These are phyloP conservation scores for Diaporthe sp. DNA, from an alignment of 2,329 filamentous ascomycete genomes.

Conservation along the genomic window DNA sequence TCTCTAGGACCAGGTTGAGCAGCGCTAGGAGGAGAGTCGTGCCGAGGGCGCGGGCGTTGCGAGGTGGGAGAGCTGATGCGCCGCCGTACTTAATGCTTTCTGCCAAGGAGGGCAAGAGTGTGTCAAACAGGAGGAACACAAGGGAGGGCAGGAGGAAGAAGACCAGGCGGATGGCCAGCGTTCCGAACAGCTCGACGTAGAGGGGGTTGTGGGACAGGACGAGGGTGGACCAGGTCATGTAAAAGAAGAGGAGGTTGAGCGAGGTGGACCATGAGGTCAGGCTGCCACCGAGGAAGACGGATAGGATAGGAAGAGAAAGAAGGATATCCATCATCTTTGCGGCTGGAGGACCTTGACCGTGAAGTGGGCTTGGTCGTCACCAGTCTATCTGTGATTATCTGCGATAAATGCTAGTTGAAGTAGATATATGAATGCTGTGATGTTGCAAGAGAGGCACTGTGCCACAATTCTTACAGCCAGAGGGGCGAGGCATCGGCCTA, in stretches of 20 bases:
- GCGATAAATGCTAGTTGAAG: background rate
- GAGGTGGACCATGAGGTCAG: slow-evolving; percentile 81
- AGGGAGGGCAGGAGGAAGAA: slow-evolving; percentile 82
- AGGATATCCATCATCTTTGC: slow-evolving; percentile 71
- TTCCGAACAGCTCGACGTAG: slow-evolving; percentile 80
- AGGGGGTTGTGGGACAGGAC: slow-evolving; percentile 82
- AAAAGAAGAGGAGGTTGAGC: slow-evolving; percentile 89
- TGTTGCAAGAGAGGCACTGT: background rate
- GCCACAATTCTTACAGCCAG: background rate
- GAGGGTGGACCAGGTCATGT: slow-evolving; percentile 89
- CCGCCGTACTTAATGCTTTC: slow-evolving; percentile 78
- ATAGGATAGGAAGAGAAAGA: slow-evolving; percentile 79
- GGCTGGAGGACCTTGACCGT: background rate
- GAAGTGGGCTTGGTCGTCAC: background rate
- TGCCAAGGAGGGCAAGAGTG: slow-evolving; percentile 76
- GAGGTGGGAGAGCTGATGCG: slow-evolving; percentile 61
- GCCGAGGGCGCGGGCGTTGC: slow-evolving; percentile 52
- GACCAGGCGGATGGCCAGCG: slow-evolving; percentile 74
- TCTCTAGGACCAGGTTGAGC: slow-evolving; percentile 60
- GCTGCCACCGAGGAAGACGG: slow-evolving; percentile 73
- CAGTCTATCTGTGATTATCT: background rate
- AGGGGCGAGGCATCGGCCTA: slow-evolving; percentile 8
- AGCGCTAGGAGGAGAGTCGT: slow-evolving; percentile 55
- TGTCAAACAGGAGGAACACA: slow-evolving; percentile 80
- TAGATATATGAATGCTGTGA: background rate